Conservation (phyloP, 768 basidiomycete genomes). For the Lanmaoa pseudosensibilis region DNA sequence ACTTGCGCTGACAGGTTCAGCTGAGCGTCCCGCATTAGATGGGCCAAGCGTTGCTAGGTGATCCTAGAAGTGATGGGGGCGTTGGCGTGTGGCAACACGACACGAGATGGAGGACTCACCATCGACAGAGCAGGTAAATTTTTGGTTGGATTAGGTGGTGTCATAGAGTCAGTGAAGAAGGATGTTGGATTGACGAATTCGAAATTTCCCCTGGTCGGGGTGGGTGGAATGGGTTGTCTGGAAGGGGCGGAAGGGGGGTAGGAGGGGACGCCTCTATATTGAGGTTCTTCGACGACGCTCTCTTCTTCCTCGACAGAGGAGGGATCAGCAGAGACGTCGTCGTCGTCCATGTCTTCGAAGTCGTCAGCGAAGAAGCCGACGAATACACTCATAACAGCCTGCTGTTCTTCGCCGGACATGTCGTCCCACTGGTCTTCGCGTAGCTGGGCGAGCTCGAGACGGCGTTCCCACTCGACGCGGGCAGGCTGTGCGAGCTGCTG, state of each 20-base stretch:
- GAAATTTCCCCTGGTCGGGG: constrained; percentile 21
- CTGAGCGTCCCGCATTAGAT: constrained; percentile 23
- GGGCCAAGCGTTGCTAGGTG: constrained; percentile 30
- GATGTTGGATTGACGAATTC: constrained; percentile 32
- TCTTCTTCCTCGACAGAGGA: constrained; percentile 24
- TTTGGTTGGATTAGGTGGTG: constrained; percentile 25
- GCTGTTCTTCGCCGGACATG: constrained; percentile 34
- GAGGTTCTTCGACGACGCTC: constrained; percentile 19
- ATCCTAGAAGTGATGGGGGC: constrained; percentile 18
- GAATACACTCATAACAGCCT: constrained; percentile 31
- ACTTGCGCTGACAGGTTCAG: constrained; percentile 15
- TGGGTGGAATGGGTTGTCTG: constrained; percentile 17
- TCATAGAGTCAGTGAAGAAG: constrained; percentile 21
- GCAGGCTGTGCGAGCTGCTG: constrained; percentile 30
- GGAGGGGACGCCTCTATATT: neutral
- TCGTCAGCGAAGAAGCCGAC: constrained; percentile 32
- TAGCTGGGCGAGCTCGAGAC: constrained; percentile 30
- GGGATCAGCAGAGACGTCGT: constrained; percentile 1
- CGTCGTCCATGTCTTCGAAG: constrained; percentile 21
- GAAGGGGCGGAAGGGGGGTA: constrained; percentile 1
- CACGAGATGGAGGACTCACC: constrained; percentile 17
- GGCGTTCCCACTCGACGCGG: constrained; percentile 35
- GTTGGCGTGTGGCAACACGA: constrained; percentile 6
- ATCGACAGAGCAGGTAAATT: constrained; percentile 33
- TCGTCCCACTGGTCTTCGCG: constrained; percentile 33